Evolutionary conservation across 441 rosid species (phyloP), one percentile per base, ranked within the genome.

Genomic region (Erodium moschatum): DNA sequence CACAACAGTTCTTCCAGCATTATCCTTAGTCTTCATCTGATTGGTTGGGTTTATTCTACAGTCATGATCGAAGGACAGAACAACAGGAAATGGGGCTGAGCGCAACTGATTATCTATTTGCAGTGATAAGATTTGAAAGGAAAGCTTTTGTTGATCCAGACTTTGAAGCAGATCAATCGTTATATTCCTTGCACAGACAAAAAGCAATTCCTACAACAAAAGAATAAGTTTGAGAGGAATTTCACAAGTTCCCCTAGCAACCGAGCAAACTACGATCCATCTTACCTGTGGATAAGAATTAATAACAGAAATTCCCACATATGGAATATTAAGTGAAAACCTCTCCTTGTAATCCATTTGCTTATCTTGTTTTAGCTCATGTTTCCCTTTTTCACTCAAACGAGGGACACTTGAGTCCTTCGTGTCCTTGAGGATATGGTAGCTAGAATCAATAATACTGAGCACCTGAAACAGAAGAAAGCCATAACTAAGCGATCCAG

Each of bases 71-170:
- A 94, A 94, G 73, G 96, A 94, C 79, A 94, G 78, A 78, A 89
- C 78, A 63, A 94, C 97, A 73, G 97, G 98, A 81, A 87, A 89
- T 24, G 92, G 85, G 29, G 96, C 82, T 72, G 74, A 73, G 15
- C 65, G 87, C 74, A 89, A 78, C 73, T 88, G 94, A 79, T 94
- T 94, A 79, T 94, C 98, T 67, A 94, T 82, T 84, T 91, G 98
- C 74, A 94, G 65, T 72, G 88, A 89, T 67, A 87, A 81, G 50
- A 91, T 79, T 71, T 84, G 88, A 84, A 90, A 86, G 69, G 82
- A 85, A 79, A 89, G 81, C 79, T 81, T 87, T 79, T 88, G 98
- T 75, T 79, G 93, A 79, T 89, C 97, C 69, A 87, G 75, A 78
- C 90, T 89, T 82, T 91, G 98, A 73, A 77, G 85, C 64, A 94